Percentiles rank a stretch among this genome's conserved stretches.
Conservation (phyloP, 2,329 filamentous ascomycete species). For the Talaromyces pinophilus region DNA sequence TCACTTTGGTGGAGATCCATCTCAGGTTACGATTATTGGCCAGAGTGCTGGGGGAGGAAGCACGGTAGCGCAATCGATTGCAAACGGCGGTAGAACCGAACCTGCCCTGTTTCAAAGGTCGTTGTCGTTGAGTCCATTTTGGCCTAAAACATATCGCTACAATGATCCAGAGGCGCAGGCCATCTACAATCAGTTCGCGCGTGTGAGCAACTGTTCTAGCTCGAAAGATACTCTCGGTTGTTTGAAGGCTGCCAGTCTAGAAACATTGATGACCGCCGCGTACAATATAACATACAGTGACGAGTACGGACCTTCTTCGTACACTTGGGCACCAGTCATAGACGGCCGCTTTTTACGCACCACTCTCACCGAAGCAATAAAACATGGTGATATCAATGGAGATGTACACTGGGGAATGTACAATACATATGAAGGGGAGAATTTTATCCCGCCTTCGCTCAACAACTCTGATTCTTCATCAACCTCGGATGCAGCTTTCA, state of each 20-base stretch:
- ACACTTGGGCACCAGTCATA: slow-evolving; percentile 63
- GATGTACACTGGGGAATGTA: slow-evolving; percentile 58
- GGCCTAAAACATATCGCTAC: neutral
- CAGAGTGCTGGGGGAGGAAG: slow-evolving; percentile 30
- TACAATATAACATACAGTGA: slow-evolving; percentile 52
- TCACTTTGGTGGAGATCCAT: slow-evolving; percentile 34
- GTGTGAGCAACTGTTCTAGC: neutral
- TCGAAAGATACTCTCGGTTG: neutral
- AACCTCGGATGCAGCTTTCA: neutral
- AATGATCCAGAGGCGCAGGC: neutral
- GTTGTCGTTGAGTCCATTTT: neutral
- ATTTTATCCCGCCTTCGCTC: slow-evolving; percentile 59
- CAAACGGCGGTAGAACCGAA: neutral
- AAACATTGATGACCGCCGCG: slow-evolving; percentile 53
- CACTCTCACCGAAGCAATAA: slow-evolving; percentile 50
- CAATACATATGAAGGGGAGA: slow-evolving; percentile 64
- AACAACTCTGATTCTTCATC: slow-evolving; percentile 26
- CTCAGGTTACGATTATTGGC: slow-evolving; percentile 31
- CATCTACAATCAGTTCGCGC: neutral
- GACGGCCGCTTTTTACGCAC: slow-evolving; percentile 56
- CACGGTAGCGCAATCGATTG: neutral
- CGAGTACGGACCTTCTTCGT: slow-evolving; percentile 58
- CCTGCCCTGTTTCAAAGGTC: neutral
- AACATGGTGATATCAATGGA: slow-evolving; percentile 45
- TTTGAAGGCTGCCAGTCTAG: neutral